phyloP scores from a whole-genome alignment of 2,329 filamentous ascomycete species.

The Calonectria pseudoturangicola region DNA sequence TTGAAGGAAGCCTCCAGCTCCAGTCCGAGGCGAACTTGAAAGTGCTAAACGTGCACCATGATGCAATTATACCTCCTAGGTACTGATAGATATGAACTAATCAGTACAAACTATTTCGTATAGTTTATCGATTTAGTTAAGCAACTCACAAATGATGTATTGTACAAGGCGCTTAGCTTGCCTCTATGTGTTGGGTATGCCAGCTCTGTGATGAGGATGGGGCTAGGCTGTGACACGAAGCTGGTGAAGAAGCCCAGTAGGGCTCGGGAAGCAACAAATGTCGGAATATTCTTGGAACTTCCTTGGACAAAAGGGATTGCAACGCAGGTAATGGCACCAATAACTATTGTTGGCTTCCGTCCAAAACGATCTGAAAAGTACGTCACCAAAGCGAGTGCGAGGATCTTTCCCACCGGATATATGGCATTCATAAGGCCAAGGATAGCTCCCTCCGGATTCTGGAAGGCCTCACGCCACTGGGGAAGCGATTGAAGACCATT shows the following conservation, averaged over 20 bases:
- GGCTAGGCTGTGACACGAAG: conserved; percentile 57
- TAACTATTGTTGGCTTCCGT: conserved; percentile 22
- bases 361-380: background rate
- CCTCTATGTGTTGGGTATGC: conserved; percentile 60
- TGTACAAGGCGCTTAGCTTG: conserved; percentile 59
- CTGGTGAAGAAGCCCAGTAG: conserved; percentile 58
- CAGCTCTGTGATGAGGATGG: conserved; percentile 59
- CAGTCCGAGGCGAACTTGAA: conserved; percentile 48
- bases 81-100: conserved; percentile 2
- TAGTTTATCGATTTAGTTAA: too few relatives aligned
- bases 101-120: too few relatives aligned
- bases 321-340: background rate
- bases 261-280: conserved; percentile 57
- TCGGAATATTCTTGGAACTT: conserved; percentile 22
- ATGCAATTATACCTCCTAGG: conserved; percentile 36
- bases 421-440: conserved; percentile 62
- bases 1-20: conserved; percentile 55
- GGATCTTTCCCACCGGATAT: conserved; percentile 62
- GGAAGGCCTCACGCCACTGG: conserved; percentile 65
- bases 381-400: conserved; percentile 51
- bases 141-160: conserved; percentile 55
- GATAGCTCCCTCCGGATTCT: conserved; percentile 59
- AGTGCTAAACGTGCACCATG: conserved; percentile 42
- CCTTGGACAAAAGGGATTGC: background rate
- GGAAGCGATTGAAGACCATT: conserved; percentile 66